Conservation (phyloP, 805 yeast species). For the Zygosaccharomyces lentus region DNA sequence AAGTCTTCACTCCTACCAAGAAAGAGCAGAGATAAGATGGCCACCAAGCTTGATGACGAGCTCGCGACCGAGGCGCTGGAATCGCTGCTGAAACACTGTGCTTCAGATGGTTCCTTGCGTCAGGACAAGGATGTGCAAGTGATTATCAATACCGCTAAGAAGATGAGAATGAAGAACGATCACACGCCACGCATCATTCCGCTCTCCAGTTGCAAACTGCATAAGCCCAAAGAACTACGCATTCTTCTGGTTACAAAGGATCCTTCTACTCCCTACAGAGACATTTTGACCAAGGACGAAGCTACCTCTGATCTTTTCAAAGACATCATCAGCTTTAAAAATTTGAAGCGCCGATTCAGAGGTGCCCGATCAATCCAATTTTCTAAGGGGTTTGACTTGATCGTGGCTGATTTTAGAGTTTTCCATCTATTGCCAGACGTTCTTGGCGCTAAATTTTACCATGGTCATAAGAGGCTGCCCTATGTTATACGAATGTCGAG, state of each 20-base stretch:
- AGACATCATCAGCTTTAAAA: conserved; percentile 56
- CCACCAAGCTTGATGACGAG: conserved; percentile 5
- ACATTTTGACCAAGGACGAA: conserved; percentile 45
- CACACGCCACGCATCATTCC: conserved; percentile 58
- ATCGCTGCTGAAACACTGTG: conserved; percentile 27
- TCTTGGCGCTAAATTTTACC: conserved; percentile 58
- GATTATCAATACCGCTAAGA: conserved; percentile 46
- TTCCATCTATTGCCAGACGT: conserved; percentile 55
- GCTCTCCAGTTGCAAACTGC: conserved; percentile 45
- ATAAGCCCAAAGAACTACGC: conserved; percentile 45
- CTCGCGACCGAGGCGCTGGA: conserved; percentile 22
- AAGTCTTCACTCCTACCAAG: not conserved
- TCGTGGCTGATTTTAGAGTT: conserved; percentile 66
- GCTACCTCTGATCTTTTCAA: conserved; percentile 59
- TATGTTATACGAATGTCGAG: conserved; percentile 56
- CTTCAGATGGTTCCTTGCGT: conserved; percentile 28
- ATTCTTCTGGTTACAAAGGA: conserved; percentile 69
- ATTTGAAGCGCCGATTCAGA: conserved; percentile 45
- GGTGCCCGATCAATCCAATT: conserved; percentile 45
- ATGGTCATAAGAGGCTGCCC: conserved; percentile 63
- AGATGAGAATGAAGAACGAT: conserved; percentile 44
- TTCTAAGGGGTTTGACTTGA: conserved; percentile 58
- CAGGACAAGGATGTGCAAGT: conserved; percentile 34
- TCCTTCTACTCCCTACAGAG: conserved; percentile 56
- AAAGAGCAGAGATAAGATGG: not conserved